phyloP scores from a whole-genome alignment of 1,139 yeast genomes.

The Geotrichum histeridarum region DNA sequence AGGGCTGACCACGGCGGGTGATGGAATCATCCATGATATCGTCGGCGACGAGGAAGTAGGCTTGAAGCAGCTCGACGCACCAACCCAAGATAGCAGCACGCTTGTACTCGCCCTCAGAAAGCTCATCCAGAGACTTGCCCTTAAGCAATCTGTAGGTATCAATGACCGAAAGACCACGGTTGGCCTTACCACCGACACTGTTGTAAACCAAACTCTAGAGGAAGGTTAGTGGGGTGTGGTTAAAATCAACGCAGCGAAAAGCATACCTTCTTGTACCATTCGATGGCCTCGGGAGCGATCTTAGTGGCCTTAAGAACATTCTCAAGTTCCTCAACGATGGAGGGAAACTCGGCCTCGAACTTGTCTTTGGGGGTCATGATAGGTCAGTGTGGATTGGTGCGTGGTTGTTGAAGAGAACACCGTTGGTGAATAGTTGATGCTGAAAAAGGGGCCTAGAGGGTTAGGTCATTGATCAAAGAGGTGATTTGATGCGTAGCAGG shows the following conservation, averaged over 20 bases:
- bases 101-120: constrained; percentile 64
- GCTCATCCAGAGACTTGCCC: constrained; percentile 53
- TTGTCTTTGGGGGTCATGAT: constrained; percentile 44
- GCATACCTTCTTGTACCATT: constrained; percentile 62
- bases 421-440: not conserved
- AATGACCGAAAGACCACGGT: constrained; percentile 92
- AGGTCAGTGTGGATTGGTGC: not conserved
- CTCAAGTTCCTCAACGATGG: constrained; percentile 69
- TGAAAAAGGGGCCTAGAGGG: not conserved
- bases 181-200: constrained; percentile 94
- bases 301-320: constrained; percentile 61
- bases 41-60: constrained; percentile 94
- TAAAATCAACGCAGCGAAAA: not conserved
- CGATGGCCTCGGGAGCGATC: constrained; percentile 80
- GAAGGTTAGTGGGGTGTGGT: not conserved
- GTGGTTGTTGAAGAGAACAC: not conserved
- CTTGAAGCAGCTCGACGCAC: constrained; percentile 92
- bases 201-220: constrained; percentile 62
- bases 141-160: constrained; percentile 85
- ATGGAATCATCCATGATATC: constrained; percentile 98
- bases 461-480: not conserved
- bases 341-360: constrained; percentile 72
- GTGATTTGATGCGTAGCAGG: too few species aligned
- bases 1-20: constrained; percentile 97
- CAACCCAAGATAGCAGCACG: constrained; percentile 90